Percentiles rank a stretch among this genome's conserved stretches.
These are phyloP conservation scores for Plantago lanceolata DNA, from an alignment of 305 asterid species.

Conservation along the genomic window DNA sequence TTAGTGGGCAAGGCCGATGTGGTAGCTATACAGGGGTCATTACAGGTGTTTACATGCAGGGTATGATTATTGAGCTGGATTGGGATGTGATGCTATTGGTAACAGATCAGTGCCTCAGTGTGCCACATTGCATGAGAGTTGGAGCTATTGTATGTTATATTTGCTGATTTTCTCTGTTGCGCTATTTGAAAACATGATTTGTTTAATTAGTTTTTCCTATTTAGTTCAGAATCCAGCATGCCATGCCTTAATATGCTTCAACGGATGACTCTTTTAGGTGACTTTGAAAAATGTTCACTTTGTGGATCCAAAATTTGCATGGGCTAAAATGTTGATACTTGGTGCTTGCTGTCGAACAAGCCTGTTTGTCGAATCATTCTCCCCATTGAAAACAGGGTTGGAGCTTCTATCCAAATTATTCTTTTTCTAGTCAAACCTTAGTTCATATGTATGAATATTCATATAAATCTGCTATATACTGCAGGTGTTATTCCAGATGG, in stretches of 20 bases:
- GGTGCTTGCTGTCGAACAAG: slow-evolving; percentile 79
- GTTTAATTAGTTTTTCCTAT: no score
- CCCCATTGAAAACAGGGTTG: slow-evolving; percentile 72
- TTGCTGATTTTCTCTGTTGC: slow-evolving; percentile 15
- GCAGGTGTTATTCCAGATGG: slow-evolving; percentile 58
- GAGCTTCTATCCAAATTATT: slow-evolving; percentile 27
- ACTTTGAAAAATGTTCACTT: slow-evolving; percentile 72
- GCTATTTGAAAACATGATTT: background rate
- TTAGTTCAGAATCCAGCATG: slow-evolving; percentile 2
- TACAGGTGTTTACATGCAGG: slow-evolving; percentile 72
- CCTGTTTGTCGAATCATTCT: slow-evolving; percentile 66
- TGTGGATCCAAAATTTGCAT: slow-evolving; percentile 62
- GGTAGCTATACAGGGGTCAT: slow-evolving; percentile 66
- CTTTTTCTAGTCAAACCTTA: slow-evolving; percentile 2
- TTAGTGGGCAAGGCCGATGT: slow-evolving; percentile 51
- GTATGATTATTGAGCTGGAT: slow-evolving; percentile 85
- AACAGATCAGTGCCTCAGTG: slow-evolving; percentile 53
- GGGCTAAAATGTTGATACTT: slow-evolving; percentile 72
- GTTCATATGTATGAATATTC: slow-evolving; percentile 19
- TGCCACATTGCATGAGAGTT: slow-evolving; percentile 78
- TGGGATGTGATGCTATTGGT: slow-evolving; percentile 54
- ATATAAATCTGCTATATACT: slow-evolving; percentile 17
- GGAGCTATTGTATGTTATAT: slow-evolving; percentile 71
- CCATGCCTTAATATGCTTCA: slow-evolving; percentile 24
- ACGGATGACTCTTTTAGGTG: slow-evolving; percentile 42